phyloP scores from a whole-genome alignment of 495 filamentous ascomycete genomes.

The Podospora pseudoanserina region DNA sequence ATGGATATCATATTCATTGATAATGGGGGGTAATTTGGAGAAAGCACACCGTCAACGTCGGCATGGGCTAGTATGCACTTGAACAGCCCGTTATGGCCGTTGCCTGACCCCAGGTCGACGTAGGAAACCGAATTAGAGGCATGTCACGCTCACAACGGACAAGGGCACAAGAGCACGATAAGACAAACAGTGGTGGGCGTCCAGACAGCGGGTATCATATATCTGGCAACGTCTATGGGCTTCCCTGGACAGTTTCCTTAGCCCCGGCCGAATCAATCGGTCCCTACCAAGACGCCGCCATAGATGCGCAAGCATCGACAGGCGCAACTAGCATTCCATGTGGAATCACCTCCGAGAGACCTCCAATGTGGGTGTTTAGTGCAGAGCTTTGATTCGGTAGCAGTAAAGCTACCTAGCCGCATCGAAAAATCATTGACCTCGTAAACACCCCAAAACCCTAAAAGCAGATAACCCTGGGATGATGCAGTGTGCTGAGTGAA shows the following conservation, averaged over 20 bases:
- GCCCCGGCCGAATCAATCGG: conserved; percentile 1
- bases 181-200: not conserved
- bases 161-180: not conserved
- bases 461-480: conserved; percentile 38
- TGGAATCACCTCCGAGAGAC: conserved; percentile 10
- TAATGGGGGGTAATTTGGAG: not conserved
- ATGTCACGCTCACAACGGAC: not conserved
- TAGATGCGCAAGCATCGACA: conserved; percentile 10
- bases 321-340: conserved; percentile 10
- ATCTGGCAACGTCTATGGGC: conserved; percentile 17
- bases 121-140: not conserved
- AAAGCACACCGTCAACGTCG: not conserved
- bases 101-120: not conserved
- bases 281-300: not conserved
- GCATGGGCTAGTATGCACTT: not conserved
- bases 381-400: conserved; percentile 37
- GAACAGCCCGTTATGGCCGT: not conserved
- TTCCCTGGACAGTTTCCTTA: conserved; percentile 11
- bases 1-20: not conserved
- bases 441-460: conserved; percentile 36
- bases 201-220: conserved; percentile 17
- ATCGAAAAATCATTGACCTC: conserved; percentile 34
- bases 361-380: conserved; percentile 27
- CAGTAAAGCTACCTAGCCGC: conserved; percentile 35
- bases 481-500: conserved; percentile 36